Evolutionary conservation across 345 rosid genomes (phyloP), one percentile per base, ranked within the genome.

Genomic region (Populus euphratica): DNA sequence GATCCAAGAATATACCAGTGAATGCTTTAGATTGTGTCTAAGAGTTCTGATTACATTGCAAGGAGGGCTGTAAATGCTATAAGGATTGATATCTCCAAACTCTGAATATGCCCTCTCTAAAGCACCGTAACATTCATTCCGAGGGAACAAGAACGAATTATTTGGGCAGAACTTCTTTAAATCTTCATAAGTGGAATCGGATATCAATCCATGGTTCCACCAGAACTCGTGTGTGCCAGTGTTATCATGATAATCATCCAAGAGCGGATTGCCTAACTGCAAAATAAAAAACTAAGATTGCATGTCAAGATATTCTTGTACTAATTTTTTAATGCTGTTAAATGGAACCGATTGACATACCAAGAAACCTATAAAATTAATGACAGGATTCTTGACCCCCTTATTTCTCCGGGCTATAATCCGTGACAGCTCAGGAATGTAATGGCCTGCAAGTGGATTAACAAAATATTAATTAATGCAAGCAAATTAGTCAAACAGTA

Each of bases 351-450:
- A 1, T 29, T 64, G 21, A 77, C 85, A 86, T 70, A 92, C 98
- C 89, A 92, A 47, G 80, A 94, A 91, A 14, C 96, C 98, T 86
- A 86, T 81, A 80, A 92, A 89, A 78, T 92, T 92, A 49, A 94
- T 83, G 23, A 77, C 72, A 36, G 92, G 86, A 1, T 88, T 85
- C 75, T 88, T 86, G 31, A 72, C 63, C 72, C 87, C 88, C 68
- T 89, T 87, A 71, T 90, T 91, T 25, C 78, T 79, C 29, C 76
- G 77, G 25, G 86, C 85, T 2, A 92, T 92, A 3, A 85, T 21
- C 75, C 78, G 89, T 69, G 96, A 93, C 43, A 92, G 70, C 86
- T 94, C 91, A 29, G 96, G 97, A 83, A 94, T 91, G 74, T 94
- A 94, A 81, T 94, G 96, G 33, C 97, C 97, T 91, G 80, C 66